Evolutionary conservation across 2,329 filamentous ascomycete genomes (phyloP).

Genomic region (Cercospora sojina): DNA sequence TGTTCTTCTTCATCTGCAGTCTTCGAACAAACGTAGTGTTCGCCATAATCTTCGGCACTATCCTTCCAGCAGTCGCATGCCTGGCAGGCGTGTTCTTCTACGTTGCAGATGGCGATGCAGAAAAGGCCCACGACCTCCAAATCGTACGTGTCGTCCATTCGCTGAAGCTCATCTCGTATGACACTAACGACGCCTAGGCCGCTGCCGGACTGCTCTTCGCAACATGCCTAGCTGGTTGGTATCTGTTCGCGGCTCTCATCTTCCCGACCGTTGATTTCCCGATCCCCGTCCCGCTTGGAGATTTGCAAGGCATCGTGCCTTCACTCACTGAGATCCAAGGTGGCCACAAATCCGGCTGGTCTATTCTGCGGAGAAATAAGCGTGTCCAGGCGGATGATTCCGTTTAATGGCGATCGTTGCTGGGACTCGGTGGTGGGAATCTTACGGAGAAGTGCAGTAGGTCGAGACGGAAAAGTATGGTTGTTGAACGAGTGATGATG

Average conservation of each 20-base stretch:
- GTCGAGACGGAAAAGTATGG: background rate
- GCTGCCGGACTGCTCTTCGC: slow-evolving; percentile 24
- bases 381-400: slow-evolving; percentile 8
- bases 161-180: too few species aligned
- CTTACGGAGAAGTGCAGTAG: background rate
- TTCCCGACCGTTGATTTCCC: slow-evolving; percentile 28
- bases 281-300: slow-evolving; percentile 22
- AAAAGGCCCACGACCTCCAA: slow-evolving; percentile 22
- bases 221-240: slow-evolving; percentile 23
- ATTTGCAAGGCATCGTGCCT: slow-evolving; percentile 22
- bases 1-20: slow-evolving; percentile 26
- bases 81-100: slow-evolving; percentile 24
- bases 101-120: slow-evolving; percentile 17
- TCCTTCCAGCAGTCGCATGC: slow-evolving; percentile 15
- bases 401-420: slow-evolving; percentile 7
- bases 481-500: background rate
- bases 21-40: slow-evolving; percentile 26
- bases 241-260: slow-evolving; percentile 24
- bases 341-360: slow-evolving; percentile 12
- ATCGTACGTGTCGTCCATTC: slow-evolving; percentile 13
- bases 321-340: slow-evolving; percentile 14
- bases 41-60: slow-evolving; percentile 21
- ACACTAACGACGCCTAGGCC: slow-evolving; percentile 13
- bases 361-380: slow-evolving; percentile 12
- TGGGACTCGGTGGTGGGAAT: background rate